These are phyloP conservation scores for Myriosclerotinia duriaeana DNA, from an alignment of 2,329 filamentous ascomycete genomes.

Conservation along the genomic window DNA sequence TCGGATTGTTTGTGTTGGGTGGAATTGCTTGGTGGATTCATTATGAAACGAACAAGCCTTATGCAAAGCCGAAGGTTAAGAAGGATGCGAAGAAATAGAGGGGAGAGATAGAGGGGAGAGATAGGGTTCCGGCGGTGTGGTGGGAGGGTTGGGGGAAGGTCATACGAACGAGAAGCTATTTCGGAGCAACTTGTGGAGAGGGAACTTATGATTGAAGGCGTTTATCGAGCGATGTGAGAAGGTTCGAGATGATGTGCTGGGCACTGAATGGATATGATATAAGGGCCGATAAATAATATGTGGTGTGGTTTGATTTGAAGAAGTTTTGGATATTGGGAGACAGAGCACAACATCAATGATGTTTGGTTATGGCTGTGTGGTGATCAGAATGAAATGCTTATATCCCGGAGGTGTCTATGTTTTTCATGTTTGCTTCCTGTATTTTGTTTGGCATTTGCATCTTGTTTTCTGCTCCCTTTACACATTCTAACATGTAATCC, in stretches of 20 bases:
- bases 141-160: neutral
- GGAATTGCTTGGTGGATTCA: constrained; percentile 37
- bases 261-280: constrained; percentile 2
- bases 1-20: constrained; percentile 27
- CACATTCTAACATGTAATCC: neutral
- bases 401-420: neutral
- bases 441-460: neutral
- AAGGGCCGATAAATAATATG: constrained; percentile 7
- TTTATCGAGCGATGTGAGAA: neutral
- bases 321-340: neutral
- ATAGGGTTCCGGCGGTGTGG: neutral
- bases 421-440: neutral
- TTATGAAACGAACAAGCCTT: constrained; percentile 37
- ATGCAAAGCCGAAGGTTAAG: constrained; percentile 39
- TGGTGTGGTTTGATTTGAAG: neutral
- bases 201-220: neutral
- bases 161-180: too few species aligned
- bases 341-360: neutral
- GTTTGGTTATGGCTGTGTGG: neutral
- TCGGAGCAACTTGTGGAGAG: neutral
- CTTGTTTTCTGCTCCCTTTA: neutral
- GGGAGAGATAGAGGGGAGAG: neutral
- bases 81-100: constrained; percentile 25
- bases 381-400: neutral
- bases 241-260: constrained; percentile 7